Evolutionary conservation across 176 grass and related monocot genomes (phyloP).

Genomic region (Aegilops speltoides): DNA sequence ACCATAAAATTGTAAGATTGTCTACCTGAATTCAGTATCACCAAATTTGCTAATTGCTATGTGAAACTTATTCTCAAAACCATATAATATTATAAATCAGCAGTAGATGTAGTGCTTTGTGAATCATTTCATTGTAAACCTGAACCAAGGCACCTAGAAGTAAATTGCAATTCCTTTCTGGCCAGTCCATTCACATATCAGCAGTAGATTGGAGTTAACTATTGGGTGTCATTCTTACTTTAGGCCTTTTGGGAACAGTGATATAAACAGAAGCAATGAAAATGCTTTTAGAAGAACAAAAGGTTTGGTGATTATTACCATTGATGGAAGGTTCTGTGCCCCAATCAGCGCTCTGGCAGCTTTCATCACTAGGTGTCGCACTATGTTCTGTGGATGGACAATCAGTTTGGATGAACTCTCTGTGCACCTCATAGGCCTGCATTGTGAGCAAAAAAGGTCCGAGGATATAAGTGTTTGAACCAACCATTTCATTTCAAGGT

Average conservation of each 20-base stretch:
- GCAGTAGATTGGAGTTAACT: background rate
- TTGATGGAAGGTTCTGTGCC: constrained; percentile 35
- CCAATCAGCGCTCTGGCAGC: constrained; percentile 31
- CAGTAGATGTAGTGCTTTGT: background rate
- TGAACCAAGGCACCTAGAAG: background rate
- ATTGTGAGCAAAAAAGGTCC: background rate
- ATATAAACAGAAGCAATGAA: background rate
- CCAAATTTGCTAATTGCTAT: background rate
- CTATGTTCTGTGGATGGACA: constrained; percentile 40
- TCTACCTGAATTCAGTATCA: background rate
- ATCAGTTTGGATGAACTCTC: constrained; percentile 33
- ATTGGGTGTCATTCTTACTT: background rate
- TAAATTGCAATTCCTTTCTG: background rate
- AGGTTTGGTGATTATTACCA: constrained; percentile 19
- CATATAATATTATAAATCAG: background rate
- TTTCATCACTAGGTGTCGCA: constrained; percentile 35
- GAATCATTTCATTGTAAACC: background rate
- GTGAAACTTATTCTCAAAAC: background rate
- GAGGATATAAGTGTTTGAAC: background rate
- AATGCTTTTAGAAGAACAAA: background rate
- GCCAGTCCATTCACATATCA: background rate
- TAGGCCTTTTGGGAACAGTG: background rate
- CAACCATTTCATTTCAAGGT: background rate
- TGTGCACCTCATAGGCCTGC: constrained; percentile 46
- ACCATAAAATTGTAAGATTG: background rate